phyloP scores from a whole-genome alignment of 2,329 filamentous ascomycete species.

The Calonectria crousiana region DNA sequence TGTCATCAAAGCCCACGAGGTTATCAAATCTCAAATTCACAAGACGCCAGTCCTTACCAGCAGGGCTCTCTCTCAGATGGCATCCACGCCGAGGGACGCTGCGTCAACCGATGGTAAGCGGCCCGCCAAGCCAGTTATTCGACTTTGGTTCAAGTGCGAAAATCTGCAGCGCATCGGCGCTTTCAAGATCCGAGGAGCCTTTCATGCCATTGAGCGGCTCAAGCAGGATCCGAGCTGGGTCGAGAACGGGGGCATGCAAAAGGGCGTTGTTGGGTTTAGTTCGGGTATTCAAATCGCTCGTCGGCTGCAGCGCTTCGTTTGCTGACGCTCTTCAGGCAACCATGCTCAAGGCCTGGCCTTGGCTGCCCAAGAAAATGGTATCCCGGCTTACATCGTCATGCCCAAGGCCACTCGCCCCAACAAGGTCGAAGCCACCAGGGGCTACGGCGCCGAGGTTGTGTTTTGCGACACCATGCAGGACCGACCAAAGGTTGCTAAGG shows the following conservation, averaged over 20 bases:
- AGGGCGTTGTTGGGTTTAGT: background rate
- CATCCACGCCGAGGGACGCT: constrained; percentile 74
- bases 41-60: constrained; percentile 86
- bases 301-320: constrained; percentile 63
- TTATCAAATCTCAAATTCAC: constrained; percentile 84
- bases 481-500: constrained; percentile 81
- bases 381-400: constrained; percentile 93
- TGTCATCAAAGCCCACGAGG: constrained; percentile 76
- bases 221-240: background rate
- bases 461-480: constrained; percentile 84
- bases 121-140: constrained; percentile 72
- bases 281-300: constrained; percentile 66
- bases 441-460: constrained; percentile 65
- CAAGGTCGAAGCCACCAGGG: constrained; percentile 85
- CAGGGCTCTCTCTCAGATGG: constrained; percentile 78
- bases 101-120: constrained; percentile 66
- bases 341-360: constrained; percentile 93
- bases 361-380: constrained; percentile 79
- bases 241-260: background rate
- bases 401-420: constrained; percentile 81
- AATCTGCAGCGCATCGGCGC: constrained; percentile 91
- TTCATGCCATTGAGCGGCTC: constrained; percentile 82
- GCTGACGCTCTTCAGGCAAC: constrained; percentile 69
- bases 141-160: constrained; percentile 94
- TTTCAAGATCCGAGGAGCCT: constrained; percentile 92